phyloP scores from a whole-genome alignment of 2,329 filamentous ascomycete genomes.

The Ascochyta viciae-villosae region DNA sequence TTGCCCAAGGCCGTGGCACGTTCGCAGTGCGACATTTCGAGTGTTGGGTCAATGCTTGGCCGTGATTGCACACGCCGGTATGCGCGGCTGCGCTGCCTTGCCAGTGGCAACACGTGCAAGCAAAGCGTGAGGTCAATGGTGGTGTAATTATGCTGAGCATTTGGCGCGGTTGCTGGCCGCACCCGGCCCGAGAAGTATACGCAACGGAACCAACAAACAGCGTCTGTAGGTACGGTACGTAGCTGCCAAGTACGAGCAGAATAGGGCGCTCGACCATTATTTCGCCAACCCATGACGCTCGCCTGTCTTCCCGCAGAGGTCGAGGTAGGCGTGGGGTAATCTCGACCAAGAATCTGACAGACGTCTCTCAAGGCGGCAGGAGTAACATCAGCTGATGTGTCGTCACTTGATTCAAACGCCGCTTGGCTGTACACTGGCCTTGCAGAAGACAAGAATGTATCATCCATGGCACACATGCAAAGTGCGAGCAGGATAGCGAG shows the following conservation, averaged over 20 bases:
- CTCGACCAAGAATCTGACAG: neutral
- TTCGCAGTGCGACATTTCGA: neutral
- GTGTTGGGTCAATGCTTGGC: neutral
- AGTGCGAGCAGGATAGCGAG: neutral
- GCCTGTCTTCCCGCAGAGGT: neutral
- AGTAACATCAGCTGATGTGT: constrained; percentile 12
- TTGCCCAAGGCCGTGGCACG: too few species aligned
- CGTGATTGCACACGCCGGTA: neutral
- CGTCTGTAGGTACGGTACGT: too few species aligned
- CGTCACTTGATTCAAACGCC: neutral
- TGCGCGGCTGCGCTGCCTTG: neutral
- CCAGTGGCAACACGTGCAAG: constrained; percentile 1
- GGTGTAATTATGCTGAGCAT: neutral
- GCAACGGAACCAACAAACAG: too few species aligned
- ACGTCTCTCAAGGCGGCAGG: neutral
- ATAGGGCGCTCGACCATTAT: neutral
- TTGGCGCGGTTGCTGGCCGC: neutral
- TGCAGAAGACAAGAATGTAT: neutral
- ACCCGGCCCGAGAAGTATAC: neutral
- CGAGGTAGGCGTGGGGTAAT: neutral
- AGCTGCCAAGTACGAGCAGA: neutral
- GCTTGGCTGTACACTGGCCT: constrained; percentile 4
- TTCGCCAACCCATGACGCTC: neutral
- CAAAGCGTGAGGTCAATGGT: constrained; percentile 3
- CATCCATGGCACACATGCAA: neutral